phyloP scores from a whole-genome alignment of 2,329 filamentous ascomycete species.

The Trichophyton schoenleinii region DNA sequence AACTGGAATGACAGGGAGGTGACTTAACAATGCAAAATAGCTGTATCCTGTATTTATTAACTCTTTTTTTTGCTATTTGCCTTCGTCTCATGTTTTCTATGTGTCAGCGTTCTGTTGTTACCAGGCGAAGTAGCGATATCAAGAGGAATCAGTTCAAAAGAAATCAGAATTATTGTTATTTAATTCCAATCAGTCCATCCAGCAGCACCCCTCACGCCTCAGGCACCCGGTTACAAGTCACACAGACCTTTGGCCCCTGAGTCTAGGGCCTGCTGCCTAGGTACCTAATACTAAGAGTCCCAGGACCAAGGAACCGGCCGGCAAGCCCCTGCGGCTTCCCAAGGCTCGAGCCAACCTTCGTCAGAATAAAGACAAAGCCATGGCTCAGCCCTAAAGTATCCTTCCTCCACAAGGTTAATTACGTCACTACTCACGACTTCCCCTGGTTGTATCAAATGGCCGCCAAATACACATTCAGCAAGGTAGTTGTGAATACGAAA shows the following conservation, averaged over 20 bases:
- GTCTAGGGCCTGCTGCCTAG: background rate
- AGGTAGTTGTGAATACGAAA: background rate
- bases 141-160: background rate
- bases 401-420: background rate
- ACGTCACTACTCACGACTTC: background rate
- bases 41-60: background rate
- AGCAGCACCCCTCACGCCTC: no score
- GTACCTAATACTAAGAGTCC: background rate
- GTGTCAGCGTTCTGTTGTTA: background rate
- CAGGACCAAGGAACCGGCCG: background rate
- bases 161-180: background rate
- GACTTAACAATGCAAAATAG: background rate
- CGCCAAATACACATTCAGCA: background rate
- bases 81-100: background rate
- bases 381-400: background rate
- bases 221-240: background rate
- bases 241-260: background rate
- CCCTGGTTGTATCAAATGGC: background rate
- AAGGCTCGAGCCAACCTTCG: background rate
- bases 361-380: background rate
- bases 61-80: background rate
- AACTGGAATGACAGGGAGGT: background rate
- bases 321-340: background rate
- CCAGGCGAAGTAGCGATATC: background rate
- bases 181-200: background rate